Conservation (phyloP, 441 rosid genomes). For the Metrosideros polymorpha region DNA sequence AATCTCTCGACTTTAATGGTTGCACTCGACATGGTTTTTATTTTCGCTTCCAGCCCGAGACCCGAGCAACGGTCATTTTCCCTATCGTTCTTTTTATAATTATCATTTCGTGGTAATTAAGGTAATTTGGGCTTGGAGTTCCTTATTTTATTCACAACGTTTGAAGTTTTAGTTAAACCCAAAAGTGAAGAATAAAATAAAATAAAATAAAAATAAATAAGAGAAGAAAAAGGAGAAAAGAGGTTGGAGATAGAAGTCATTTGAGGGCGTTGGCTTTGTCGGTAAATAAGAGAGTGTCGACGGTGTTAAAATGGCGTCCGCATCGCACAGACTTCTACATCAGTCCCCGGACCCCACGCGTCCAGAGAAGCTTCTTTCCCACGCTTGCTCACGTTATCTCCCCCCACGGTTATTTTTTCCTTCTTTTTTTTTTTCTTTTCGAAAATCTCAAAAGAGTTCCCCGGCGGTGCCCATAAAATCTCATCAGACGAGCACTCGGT, state of each 20-base stretch:
- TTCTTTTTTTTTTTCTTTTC: not conserved
- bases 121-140: not conserved
- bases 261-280: not conserved
- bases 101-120: not conserved
- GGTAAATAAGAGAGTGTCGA: not conserved
- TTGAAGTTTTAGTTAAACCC: not conserved
- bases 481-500: too few relatives aligned
- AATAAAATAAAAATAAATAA: not conserved
- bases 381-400: slow-evolving; percentile 1
- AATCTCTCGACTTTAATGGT: not conserved
- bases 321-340: not conserved
- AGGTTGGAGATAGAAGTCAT: not conserved
- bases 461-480: too few relatives aligned
- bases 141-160: not conserved
- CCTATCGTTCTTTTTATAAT: not conserved
- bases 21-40: not conserved
- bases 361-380: slow-evolving; percentile 14
- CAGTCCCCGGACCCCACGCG: not conserved
- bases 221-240: not conserved
- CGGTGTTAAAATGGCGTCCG: not conserved
- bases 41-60: not conserved
- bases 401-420: not conserved
- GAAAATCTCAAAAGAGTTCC: not conserved
- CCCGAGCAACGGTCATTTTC: not conserved
- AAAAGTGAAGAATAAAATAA: not conserved